phyloP scores from a whole-genome alignment of 306 rosid species.

The Pterocarpus santalinus region DNA sequence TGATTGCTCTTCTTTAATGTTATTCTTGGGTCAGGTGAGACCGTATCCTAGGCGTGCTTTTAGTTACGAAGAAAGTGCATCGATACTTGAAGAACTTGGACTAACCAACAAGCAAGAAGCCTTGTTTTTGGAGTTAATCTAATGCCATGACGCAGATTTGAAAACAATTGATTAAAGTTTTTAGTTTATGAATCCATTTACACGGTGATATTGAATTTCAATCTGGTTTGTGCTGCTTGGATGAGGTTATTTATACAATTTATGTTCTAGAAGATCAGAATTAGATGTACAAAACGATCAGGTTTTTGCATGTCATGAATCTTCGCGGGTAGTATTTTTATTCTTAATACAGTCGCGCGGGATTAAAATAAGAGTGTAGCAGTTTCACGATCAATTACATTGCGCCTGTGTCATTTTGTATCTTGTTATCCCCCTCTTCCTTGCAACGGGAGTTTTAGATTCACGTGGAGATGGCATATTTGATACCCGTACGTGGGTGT shows the following conservation, averaged over 20 bases:
- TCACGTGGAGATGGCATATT: neutral
- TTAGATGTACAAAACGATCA: constrained; percentile 1
- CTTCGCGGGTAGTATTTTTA: neutral
- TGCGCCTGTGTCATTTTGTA: too few relatives aligned
- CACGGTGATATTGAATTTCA: constrained; percentile 46
- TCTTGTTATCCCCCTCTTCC: too few relatives aligned
- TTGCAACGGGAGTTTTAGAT: too few relatives aligned
- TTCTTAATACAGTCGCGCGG: too few relatives aligned
- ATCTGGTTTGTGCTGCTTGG: constrained; percentile 49
- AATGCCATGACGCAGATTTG: constrained; percentile 49
- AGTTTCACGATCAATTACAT: too few relatives aligned
- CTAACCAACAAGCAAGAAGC: constrained; percentile 93
- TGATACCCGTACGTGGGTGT: neutral
- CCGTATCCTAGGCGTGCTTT: constrained; percentile 91
- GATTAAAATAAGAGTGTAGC: too few relatives aligned
- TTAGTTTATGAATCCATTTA: constrained; percentile 47
- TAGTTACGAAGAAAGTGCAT: constrained; percentile 70
- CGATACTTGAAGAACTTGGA: constrained; percentile 76
- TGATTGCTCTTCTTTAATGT: neutral
- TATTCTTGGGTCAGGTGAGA: constrained; percentile 74
- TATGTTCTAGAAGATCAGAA: neutral
- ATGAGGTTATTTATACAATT: neutral
- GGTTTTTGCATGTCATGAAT: neutral
- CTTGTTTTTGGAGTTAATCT: constrained; percentile 83
- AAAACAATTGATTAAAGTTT: constrained; percentile 45